Percentiles rank a stretch among this genome's conserved stretches.
Conservation (phyloP, 352 stramenopile genomes). For the Phytopythium litorale region DNA sequence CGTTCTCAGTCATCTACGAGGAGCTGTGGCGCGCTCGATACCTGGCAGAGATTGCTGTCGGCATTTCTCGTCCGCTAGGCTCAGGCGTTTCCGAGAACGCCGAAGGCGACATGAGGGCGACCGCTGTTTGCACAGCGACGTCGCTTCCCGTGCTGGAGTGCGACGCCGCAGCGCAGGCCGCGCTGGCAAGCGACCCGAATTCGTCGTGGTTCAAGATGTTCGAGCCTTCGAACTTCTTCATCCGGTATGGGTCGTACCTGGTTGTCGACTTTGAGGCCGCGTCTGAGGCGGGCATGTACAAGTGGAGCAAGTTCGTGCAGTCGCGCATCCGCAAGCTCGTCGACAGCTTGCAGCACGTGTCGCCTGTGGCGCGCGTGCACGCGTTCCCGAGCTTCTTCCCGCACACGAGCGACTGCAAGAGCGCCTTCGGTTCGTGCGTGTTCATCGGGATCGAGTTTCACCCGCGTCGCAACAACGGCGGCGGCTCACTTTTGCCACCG, state of each 20-base stretch:
- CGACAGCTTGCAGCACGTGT: slow-evolving; percentile 67
- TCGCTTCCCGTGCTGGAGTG: slow-evolving; percentile 24
- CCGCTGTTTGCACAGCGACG: slow-evolving; percentile 30
- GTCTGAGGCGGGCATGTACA: slow-evolving; percentile 61
- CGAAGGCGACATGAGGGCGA: slow-evolving; percentile 29
- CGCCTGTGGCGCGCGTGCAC: slow-evolving; percentile 51
- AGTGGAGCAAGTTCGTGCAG: slow-evolving; percentile 80
- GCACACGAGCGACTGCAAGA: slow-evolving; percentile 34
- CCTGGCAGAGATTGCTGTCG: slow-evolving; percentile 55
- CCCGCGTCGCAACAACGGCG: slow-evolving; percentile 23
- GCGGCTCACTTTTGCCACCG: slow-evolving; percentile 13
- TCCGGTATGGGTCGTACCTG: slow-evolving; percentile 79
- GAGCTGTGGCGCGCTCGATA: slow-evolving; percentile 85
- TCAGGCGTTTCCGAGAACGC: slow-evolving; percentile 17
- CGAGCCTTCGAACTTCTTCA: slow-evolving; percentile 78
- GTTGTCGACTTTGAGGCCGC: slow-evolving; percentile 64
- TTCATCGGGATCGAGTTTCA: slow-evolving; percentile 84
- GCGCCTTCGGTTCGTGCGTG: slow-evolving; percentile 62
- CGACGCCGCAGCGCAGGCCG: slow-evolving; percentile 1
- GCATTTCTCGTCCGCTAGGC: slow-evolving; percentile 39
- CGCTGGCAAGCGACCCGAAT: slow-evolving; percentile 5
- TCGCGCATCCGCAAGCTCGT: slow-evolving; percentile 79
- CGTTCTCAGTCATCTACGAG: slow-evolving; percentile 91
- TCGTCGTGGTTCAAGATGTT: slow-evolving; percentile 71
- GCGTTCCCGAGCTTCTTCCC: slow-evolving; percentile 69